A percentile compares a stretch with the other conserved stretches of the same genome.
These are phyloP conservation scores for Curvularia eragrostidis DNA, from an alignment of 2,329 filamentous ascomycete species.

Conservation along the genomic window DNA sequence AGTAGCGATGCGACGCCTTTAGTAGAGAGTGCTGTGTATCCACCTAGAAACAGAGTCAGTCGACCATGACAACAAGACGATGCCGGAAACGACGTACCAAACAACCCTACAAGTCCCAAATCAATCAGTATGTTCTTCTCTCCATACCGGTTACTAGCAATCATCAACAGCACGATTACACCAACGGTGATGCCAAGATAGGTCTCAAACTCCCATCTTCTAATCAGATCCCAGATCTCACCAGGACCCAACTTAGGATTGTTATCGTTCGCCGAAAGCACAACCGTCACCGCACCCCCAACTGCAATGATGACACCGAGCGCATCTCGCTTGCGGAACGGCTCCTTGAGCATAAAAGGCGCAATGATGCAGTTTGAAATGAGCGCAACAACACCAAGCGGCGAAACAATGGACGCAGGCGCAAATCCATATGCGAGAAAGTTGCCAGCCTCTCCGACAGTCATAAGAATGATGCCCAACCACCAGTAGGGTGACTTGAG, in stretches of 20 bases:
- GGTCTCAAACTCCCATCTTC: conserved; percentile 85
- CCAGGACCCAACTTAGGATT: conserved; percentile 91
- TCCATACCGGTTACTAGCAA: conserved; percentile 84
- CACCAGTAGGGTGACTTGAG: conserved; percentile 95
- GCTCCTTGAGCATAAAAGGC: conserved; percentile 90
- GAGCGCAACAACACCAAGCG: conserved; percentile 93
- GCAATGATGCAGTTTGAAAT: conserved; percentile 98
- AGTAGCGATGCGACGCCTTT: conserved; percentile 96
- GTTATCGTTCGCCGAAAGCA: conserved; percentile 85
- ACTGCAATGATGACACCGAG: conserved; percentile 89
- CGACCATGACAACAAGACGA: neutral
- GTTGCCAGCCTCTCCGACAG: conserved; percentile 90
- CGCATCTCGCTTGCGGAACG: conserved; percentile 82
- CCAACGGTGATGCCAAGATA: conserved; percentile 79
- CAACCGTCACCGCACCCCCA: conserved; percentile 86
- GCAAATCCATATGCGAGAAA: conserved; percentile 98
- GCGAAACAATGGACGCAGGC: conserved; percentile 95
- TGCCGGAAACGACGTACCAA: conserved; percentile 66
- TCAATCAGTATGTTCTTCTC: conserved; percentile 87
- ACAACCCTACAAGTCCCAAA: conserved; percentile 88
- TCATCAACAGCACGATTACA: conserved; percentile 79
- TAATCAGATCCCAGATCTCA: conserved; percentile 89
- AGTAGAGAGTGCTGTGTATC: conserved; percentile 94
- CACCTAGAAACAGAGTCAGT: conserved; percentile 60
- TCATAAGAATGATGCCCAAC: conserved; percentile 91